Percentiles rank a stretch among this genome's conserved stretches.
These are phyloP conservation scores for Russula foetens DNA, from an alignment of 768 basidiomycete genomes.

Conservation along the genomic window DNA sequence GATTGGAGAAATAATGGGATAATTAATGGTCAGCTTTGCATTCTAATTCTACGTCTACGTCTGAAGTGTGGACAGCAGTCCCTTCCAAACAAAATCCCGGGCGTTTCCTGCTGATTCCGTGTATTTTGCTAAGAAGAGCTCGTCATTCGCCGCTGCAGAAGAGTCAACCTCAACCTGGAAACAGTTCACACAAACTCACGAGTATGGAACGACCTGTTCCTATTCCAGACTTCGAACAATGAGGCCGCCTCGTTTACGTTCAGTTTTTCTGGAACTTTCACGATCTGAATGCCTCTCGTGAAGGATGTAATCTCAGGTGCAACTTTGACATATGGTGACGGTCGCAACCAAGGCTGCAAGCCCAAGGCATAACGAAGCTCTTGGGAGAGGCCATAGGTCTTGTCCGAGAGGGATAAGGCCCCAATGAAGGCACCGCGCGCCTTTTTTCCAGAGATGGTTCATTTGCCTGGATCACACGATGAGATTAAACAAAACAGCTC, in stretches of 20 bases:
- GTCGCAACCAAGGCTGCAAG: conserved; percentile 34
- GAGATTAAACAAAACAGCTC: conserved; percentile 25
- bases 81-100: conserved; percentile 55
- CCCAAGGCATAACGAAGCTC: conserved; percentile 59
- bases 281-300: conserved; percentile 42
- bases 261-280: conserved; percentile 50
- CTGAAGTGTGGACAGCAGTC: conserved; percentile 24
- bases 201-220: conserved; percentile 45
- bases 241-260: conserved; percentile 60
- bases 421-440: conserved; percentile 63
- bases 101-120: conserved; percentile 73
- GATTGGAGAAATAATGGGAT: too few species aligned
- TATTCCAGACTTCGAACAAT: conserved; percentile 71
- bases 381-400: conserved; percentile 46
- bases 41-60: conserved; percentile 12
- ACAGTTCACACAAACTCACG: conserved; percentile 30
- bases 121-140: conserved; percentile 72
- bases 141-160: conserved; percentile 42
- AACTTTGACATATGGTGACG: conserved; percentile 51
- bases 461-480: neutral
- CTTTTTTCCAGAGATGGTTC: conserved; percentile 31
- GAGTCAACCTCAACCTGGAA: neutral
- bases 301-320: conserved; percentile 43
- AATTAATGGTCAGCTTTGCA: too few species aligned
- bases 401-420: conserved; percentile 55